These are phyloP conservation scores for Xylaria palmicola DNA, from an alignment of 495 filamentous ascomycete genomes.

Conservation along the genomic window DNA sequence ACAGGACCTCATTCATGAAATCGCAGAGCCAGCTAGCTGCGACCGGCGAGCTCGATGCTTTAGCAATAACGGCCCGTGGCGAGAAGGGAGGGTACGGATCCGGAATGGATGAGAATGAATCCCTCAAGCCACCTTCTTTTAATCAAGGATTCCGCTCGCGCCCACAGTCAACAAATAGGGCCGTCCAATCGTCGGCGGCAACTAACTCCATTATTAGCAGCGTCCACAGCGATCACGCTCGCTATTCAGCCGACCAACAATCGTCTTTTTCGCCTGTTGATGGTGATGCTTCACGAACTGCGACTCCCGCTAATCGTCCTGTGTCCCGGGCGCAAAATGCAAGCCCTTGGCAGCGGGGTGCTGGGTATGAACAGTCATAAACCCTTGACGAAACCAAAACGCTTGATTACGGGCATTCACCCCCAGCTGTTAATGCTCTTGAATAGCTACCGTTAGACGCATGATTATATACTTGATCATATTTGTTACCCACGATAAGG, in stretches of 20 bases:
- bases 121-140: slow-evolving; percentile 51
- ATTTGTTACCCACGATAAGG: not conserved
- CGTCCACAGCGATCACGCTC: not conserved
- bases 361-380: slow-evolving; percentile 53
- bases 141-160: slow-evolving; percentile 25
- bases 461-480: not conserved
- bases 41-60: slow-evolving; percentile 81
- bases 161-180: slow-evolving; percentile 20
- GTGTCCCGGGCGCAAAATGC: slow-evolving; percentile 10
- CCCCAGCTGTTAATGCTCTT: not conserved
- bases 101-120: slow-evolving; percentile 64
- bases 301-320: not conserved
- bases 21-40: slow-evolving; percentile 78
- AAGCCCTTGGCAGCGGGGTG: slow-evolving; percentile 56
- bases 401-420: not conserved
- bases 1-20: slow-evolving; percentile 97
- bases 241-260: slow-evolving; percentile 5
- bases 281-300: slow-evolving; percentile 31
- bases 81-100: slow-evolving; percentile 70
- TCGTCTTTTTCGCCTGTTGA: slow-evolving; percentile 24
- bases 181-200: slow-evolving; percentile 29
- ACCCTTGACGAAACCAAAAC: not conserved
- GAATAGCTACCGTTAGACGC: not conserved
- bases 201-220: slow-evolving; percentile 19
- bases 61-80: slow-evolving; percentile 87